Evolutionary conservation across 1,139 yeast genomes (phyloP).

Genomic region (Blastobotrys serpentis): DNA sequence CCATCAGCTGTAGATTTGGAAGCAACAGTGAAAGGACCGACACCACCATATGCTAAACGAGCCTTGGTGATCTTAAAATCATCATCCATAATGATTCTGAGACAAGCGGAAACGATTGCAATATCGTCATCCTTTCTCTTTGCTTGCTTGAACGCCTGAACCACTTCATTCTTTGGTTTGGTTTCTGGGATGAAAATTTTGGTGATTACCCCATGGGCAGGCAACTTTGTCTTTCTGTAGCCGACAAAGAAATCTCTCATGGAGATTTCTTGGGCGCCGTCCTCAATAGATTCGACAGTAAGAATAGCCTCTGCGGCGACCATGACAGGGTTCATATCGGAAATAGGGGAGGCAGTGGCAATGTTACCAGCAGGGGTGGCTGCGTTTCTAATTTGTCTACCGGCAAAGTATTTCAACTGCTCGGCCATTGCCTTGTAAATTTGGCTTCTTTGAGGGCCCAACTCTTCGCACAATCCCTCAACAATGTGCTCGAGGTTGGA

Average conservation of each 20-base stretch:
- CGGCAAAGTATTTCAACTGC: conserved; percentile 48
- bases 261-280: conserved; percentile 28
- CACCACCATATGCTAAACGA: conserved; percentile 46
- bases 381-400: conserved; percentile 48
- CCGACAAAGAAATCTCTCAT: conserved; percentile 46
- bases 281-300: conserved; percentile 38
- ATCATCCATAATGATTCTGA: conserved; percentile 32
- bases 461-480: conserved; percentile 31
- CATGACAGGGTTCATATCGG: conserved; percentile 47
- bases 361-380: conserved; percentile 51
- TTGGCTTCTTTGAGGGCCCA: conserved; percentile 33
- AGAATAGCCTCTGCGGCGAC: conserved; percentile 44
- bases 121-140: conserved; percentile 51
- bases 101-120: conserved; percentile 47
- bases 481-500: conserved; percentile 42
- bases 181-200: conserved; percentile 44
- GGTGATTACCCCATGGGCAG: conserved; percentile 39
- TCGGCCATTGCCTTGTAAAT: conserved; percentile 41
- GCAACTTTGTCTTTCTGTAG: conserved; percentile 43
- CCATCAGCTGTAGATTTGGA: conserved; percentile 38
- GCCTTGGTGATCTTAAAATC: conserved; percentile 31
- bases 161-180: conserved; percentile 35
- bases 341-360: conserved; percentile 51
- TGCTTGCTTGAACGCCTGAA: conserved; percentile 45
- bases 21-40: conserved; percentile 46